A percentile compares a stretch with the other conserved stretches of the same genome.
phyloP scores from a whole-genome alignment of 352 stramenopile species.

The Pythium dissimile region DNA sequence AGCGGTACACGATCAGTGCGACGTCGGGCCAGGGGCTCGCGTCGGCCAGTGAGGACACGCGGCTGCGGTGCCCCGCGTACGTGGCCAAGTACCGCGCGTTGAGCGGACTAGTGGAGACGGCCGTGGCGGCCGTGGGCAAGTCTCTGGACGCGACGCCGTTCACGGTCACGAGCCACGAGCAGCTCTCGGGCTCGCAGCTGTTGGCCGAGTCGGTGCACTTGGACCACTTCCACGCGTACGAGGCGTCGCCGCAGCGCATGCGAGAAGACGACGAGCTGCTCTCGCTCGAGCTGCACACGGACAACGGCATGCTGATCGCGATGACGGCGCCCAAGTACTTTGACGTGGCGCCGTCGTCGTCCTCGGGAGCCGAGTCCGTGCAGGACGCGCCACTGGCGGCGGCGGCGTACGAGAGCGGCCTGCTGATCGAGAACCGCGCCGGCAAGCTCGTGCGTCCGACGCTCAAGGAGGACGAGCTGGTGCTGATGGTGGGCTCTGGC shows the following conservation, averaged over 20 bases:
- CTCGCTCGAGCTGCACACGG: conserved; percentile 70
- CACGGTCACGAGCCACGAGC: conserved; percentile 23
- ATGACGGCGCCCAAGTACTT: conserved; percentile 76
- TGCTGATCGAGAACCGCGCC: conserved; percentile 27
- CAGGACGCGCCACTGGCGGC: not conserved
- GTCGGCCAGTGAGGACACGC: conserved; percentile 16
- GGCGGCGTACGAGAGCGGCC: conserved; percentile 16
- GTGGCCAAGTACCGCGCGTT: conserved; percentile 39
- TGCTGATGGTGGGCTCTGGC: conserved; percentile 35
- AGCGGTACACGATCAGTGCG: conserved; percentile 71
- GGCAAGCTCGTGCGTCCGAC: conserved; percentile 25
- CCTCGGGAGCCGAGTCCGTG: too few species aligned
- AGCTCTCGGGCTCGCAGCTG: conserved; percentile 43
- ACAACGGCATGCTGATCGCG: conserved; percentile 69
- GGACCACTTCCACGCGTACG: conserved; percentile 80
- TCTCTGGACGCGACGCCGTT: conserved; percentile 56
- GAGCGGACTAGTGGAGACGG: conserved; percentile 43
- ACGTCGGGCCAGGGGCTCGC: conserved; percentile 37
- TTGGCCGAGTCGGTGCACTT: conserved; percentile 69
- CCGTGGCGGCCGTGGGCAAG: conserved; percentile 44
- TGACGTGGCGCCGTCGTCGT: conserved; percentile 14
- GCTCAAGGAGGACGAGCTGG: conserved; percentile 31
- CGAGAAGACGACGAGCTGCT: conserved; percentile 23
- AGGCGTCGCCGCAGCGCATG: conserved; percentile 22
- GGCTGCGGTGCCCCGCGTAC: conserved; percentile 39